A percentile compares a stretch with the other conserved stretches of the same genome.
Conservation (phyloP, 495 filamentous ascomycete genomes). For the Massariosphaeria phaeospora region DNA sequence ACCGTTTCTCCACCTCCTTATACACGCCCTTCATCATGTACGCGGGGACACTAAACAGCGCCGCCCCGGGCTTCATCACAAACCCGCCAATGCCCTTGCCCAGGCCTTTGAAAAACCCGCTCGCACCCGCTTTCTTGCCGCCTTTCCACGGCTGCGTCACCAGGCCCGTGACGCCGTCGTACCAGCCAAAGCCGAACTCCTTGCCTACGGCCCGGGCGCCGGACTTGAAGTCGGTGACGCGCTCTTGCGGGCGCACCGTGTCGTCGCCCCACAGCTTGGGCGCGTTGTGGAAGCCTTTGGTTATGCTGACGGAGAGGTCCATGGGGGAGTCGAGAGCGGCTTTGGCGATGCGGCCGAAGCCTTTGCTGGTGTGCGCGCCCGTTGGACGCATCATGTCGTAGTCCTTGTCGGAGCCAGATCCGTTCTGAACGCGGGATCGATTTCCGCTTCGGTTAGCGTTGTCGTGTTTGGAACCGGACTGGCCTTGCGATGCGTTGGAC, state of each 20-base stretch:
- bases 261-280: constrained; percentile 23
- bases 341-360: constrained; percentile 15
- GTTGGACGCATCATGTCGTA: too few species aligned
- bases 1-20: too few species aligned
- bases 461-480: too few species aligned
- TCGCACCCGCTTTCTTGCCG: constrained; percentile 10
- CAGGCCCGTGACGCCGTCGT: constrained; percentile 20
- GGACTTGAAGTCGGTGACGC: constrained; percentile 15
- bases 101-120: constrained; percentile 21
- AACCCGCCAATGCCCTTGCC: constrained; percentile 22
- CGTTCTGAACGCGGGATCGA: not conserved
- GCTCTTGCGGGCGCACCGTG: constrained; percentile 9
- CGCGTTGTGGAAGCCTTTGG: constrained; percentile 25
- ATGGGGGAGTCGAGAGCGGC: constrained; percentile 3
- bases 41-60: not conserved
- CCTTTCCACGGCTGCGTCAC: constrained; percentile 17
- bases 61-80: constrained; percentile 12
- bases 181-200: constrained; percentile 8
- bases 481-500: too few species aligned
- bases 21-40: constrained; percentile 3
- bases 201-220: constrained; percentile 18
- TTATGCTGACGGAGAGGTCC: not conserved
- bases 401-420: too few species aligned
- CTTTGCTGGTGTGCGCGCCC: constrained; percentile 10
- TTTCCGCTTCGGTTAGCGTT: not conserved